phyloP scores from a whole-genome alignment of 257 asterid species.

The Solanum chilense region DNA sequence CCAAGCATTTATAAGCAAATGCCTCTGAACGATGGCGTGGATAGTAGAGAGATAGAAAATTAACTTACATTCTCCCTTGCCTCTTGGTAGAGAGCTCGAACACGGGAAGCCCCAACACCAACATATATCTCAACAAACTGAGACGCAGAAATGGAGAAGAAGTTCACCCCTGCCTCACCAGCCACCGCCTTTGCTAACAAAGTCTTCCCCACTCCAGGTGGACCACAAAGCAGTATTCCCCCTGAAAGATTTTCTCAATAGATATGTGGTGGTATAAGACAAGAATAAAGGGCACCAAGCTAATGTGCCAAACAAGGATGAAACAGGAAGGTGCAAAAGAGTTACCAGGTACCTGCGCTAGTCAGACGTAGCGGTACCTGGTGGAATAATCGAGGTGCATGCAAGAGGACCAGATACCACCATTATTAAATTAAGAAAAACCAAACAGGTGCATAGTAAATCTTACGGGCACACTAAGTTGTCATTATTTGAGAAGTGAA shows the following conservation, averaged over 20 bases:
- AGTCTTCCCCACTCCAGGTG: constrained; percentile 99
- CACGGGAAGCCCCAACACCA: constrained; percentile 99
- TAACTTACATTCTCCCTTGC: constrained; percentile 79
- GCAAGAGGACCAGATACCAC: not conserved
- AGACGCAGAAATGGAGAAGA: constrained; percentile 98
- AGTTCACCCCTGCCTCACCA: constrained; percentile 98
- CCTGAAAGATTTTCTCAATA: constrained; percentile 34
- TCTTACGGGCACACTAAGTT: not conserved
- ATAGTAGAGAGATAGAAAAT: not conserved
- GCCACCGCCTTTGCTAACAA: constrained; percentile 96
- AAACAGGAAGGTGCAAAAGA: not conserved
- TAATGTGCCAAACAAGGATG: not conserved
- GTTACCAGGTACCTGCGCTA: not conserved
- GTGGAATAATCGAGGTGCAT: not conserved
- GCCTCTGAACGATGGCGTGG: not conserved
- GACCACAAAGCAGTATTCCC: constrained; percentile 97
- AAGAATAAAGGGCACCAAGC: not conserved
- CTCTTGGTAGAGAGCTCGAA: constrained; percentile 93
- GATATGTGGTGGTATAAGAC: constrained; percentile 1
- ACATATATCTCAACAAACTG: constrained; percentile 96
- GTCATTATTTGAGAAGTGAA: not conserved
- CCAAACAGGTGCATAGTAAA: not conserved
- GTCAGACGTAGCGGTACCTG: not conserved
- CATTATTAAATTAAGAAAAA: not conserved
- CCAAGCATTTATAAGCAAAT: not conserved